Base-by-base conservation (phyloP, 2,329 filamentous ascomycete species). In the Ophiostoma himal-ulmi region DNA sequence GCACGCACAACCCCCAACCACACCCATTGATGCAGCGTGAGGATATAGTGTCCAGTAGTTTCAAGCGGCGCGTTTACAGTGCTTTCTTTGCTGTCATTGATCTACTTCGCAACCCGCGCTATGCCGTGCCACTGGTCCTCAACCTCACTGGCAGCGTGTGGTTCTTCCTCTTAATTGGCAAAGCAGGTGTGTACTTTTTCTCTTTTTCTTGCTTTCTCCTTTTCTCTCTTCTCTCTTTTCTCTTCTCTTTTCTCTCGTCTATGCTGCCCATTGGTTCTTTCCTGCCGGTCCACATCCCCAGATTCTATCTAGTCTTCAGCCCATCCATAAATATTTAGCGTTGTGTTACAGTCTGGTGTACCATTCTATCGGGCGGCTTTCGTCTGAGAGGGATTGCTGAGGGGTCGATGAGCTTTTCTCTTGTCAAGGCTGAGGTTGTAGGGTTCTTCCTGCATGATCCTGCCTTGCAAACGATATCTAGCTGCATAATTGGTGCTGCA, bases 151-250 rank as follows among this genome's bases (percentile, higher is more conserved):
- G 94, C 39, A 96, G 93, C 77, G 85, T 97, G 70, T 98, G 94
- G 94, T 98, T 98, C 81, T 98, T 98, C 76, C 80, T 98, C 75
- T 83, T 98, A 74, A 94, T 98, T 80, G 94, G 94, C 7, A 88
- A 95, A 79, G 94, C 94, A 76, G 93, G 93, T 96, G 80, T 75
- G 90, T 85, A 71, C 1, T 30, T 44, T 11, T 44, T 5, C 17
- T 37, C 68, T 37, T 52, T 69, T 30, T 70, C 52, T 54, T 48
- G 17, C 30, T 30, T 30, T 3, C 30, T 41, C 11, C 34, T 20
- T 41, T 22, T 62, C 13, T 26, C 48, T 22, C 6, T n/a, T 20
- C 66, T 48, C 70, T 62, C 52, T 36, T 20, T 37, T 6, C 34
- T 14, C 30, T 65, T 65, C 14, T 37, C n/a, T 67, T 17, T 10